These are phyloP conservation scores for Calonectria leucothoes DNA, from an alignment of 2,329 filamentous ascomycete species.

Conservation along the genomic window DNA sequence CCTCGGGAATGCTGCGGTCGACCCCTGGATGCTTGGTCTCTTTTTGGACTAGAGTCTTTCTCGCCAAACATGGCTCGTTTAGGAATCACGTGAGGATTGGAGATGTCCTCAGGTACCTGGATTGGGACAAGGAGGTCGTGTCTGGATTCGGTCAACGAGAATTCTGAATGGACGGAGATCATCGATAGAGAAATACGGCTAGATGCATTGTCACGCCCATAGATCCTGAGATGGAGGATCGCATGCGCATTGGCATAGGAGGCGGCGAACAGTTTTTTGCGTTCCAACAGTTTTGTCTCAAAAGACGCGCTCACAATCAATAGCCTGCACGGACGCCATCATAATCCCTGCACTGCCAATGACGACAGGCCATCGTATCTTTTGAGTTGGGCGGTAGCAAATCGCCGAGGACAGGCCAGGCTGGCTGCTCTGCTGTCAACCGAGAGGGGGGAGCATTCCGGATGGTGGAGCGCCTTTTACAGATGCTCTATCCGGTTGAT, in stretches of 20 bases:
- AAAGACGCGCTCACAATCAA: constrained; percentile 4
- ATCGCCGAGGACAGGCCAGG: constrained; percentile 9
- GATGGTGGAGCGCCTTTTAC: constrained; percentile 6
- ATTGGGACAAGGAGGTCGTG: neutral
- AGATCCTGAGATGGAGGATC: neutral
- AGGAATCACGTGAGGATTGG: constrained; percentile 15
- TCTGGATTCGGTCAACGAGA: constrained; percentile 5
- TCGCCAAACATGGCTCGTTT: neutral
- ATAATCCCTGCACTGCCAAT: neutral
- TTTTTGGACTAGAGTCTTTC: constrained; percentile 12
- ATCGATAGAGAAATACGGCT: neutral
- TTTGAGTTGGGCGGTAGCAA: constrained; percentile 4
- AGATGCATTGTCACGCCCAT: neutral
- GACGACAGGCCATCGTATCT: constrained; percentile 13
- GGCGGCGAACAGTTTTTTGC: constrained; percentile 12
- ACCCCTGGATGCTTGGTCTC: constrained; percentile 1
- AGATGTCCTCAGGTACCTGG: neutral
- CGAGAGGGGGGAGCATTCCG: neutral
- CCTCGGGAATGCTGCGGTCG: constrained; percentile 40
- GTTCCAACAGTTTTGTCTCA: constrained; percentile 11
- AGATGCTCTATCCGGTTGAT: constrained; percentile 13
- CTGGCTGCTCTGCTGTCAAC: constrained; percentile 3
- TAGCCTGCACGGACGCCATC: neutral
- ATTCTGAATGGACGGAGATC: neutral
- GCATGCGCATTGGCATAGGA: neutral